A percentile compares a stretch with the other conserved stretches of the same genome.
phyloP scores from a whole-genome alignment of 2,329 filamentous ascomycete genomes.

The Fusarium sarcochroum region DNA sequence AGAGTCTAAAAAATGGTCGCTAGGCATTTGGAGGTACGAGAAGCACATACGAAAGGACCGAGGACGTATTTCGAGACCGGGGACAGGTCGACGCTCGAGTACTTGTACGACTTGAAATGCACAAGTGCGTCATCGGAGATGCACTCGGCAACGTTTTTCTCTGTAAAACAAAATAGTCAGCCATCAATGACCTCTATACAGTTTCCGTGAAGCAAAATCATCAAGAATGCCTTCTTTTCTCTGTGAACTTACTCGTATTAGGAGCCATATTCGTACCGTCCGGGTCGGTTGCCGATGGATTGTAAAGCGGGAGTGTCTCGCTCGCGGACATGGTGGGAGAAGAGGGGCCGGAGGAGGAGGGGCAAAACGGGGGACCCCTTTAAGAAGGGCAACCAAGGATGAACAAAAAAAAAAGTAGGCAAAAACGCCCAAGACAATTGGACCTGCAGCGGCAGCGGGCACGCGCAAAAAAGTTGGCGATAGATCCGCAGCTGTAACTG shows the following conservation, averaged over 20 bases:
- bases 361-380: conserved; percentile 43
- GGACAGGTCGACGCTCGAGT: conserved; percentile 96
- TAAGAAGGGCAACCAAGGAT: conserved; percentile 28
- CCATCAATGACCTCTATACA: conserved; percentile 1
- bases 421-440: conserved; percentile 28
- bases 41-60: conserved; percentile 85
- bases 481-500: conserved; percentile 16
- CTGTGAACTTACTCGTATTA: conserved; percentile 51
- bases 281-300: conserved; percentile 46
- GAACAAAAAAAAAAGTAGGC: conserved; percentile 32
- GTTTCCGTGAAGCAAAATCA: not conserved
- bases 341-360: conserved; percentile 46
- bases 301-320: conserved; percentile 53
- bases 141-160: conserved; percentile 74
- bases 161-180: conserved; percentile 42
- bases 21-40: conserved; percentile 8
- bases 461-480: conserved; percentile 23
- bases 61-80: conserved; percentile 94
- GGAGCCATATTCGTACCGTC: conserved; percentile 52
- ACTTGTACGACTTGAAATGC: conserved; percentile 96
- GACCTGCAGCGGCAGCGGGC: conserved; percentile 27
- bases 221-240: not conserved
- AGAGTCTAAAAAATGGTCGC: conserved; percentile 15
- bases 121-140: conserved; percentile 91
- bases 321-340: conserved; percentile 50